A percentile compares a stretch with the other conserved stretches of the same genome.
Conservation (phyloP, 2,329 filamentous ascomycete genomes). For the Lecanicillium sp. region DNA sequence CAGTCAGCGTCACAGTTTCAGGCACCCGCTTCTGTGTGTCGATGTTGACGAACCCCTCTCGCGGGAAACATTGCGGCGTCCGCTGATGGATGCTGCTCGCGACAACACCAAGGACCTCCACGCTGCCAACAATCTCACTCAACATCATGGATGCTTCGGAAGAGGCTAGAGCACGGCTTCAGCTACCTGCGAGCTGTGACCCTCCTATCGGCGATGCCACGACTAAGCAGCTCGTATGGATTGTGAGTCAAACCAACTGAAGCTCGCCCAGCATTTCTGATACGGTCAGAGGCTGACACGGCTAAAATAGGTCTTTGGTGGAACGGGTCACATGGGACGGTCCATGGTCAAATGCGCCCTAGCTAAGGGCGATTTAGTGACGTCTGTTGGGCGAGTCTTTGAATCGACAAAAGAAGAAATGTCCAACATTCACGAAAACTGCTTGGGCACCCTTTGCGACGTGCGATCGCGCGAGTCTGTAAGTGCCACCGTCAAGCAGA, state of each 20-base stretch:
- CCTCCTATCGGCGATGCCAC: conserved; percentile 66
- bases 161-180: conserved; percentile 28
- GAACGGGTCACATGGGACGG: conserved; percentile 93
- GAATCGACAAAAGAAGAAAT: conserved; percentile 69
- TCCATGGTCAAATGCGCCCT: conserved; percentile 80
- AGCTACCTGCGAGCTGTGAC: conserved; percentile 77
- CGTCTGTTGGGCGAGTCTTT: conserved; percentile 74
- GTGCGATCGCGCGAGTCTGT: conserved; percentile 78
- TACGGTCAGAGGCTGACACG: background rate
- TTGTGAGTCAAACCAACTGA: conserved; percentile 47
- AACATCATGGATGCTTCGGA: conserved; percentile 3
- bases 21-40: too few species aligned
- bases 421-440: conserved; percentile 62
- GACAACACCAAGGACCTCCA: background rate
- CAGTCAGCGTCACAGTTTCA: too few species aligned
- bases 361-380: conserved; percentile 72
- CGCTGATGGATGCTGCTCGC: background rate
- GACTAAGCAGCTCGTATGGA: conserved; percentile 74
- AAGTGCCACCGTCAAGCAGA: conserved; percentile 57
- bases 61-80: too few species aligned
- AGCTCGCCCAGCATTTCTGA: too few species aligned
- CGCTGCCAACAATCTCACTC: too few species aligned
- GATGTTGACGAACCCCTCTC: too few species aligned
- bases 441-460: conserved; percentile 78
- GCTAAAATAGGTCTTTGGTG: conserved; percentile 68